Evolutionary conservation across 140 eudicot genomes (phyloP).

Genomic region (Bidens hawaiensis): DNA sequence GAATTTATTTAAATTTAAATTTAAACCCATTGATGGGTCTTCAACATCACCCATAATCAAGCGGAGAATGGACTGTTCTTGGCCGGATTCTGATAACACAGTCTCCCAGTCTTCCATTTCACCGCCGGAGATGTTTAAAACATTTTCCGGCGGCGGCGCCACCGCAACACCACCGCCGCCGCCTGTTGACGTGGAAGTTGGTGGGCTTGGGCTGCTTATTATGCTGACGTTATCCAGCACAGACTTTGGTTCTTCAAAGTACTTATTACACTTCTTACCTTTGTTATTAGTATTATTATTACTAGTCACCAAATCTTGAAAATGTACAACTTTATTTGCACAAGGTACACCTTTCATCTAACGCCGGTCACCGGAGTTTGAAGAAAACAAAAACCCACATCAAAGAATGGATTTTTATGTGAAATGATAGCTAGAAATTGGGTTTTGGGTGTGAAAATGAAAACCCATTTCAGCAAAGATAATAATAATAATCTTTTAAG

Average conservation of each 20-base stretch:
- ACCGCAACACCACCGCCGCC: constrained; percentile 47
- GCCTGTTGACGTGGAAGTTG: constrained; percentile 47
- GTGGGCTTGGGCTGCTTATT: constrained; percentile 55
- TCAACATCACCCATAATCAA: constrained; percentile 86
- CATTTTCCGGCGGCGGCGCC: constrained; percentile 28
- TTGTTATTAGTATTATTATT: too few species aligned
- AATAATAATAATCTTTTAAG: too few species aligned
- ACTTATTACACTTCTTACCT: constrained; percentile 11
- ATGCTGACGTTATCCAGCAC: constrained; percentile 62
- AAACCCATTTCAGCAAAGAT: not conserved
- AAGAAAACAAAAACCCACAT: not conserved
- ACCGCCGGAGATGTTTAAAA: constrained; percentile 28
- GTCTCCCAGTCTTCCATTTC: constrained; percentile 53
- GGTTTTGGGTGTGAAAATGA: constrained; percentile 9
- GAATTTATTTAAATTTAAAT: constrained; percentile 53
- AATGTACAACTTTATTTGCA: constrained; percentile 30
- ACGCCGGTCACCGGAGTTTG: not conserved
- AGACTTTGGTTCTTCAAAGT: constrained; percentile 52
- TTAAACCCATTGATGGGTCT: constrained; percentile 57
- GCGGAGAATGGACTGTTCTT: constrained; percentile 65
- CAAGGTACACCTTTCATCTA: constrained; percentile 40
- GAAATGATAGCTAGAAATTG: not conserved
- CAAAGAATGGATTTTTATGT: not conserved
- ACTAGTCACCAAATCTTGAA: constrained; percentile 20
- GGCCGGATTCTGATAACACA: constrained; percentile 36